phyloP scores from a whole-genome alignment of 2,329 filamentous ascomycete species.

The Talaromyces islandicus region DNA sequence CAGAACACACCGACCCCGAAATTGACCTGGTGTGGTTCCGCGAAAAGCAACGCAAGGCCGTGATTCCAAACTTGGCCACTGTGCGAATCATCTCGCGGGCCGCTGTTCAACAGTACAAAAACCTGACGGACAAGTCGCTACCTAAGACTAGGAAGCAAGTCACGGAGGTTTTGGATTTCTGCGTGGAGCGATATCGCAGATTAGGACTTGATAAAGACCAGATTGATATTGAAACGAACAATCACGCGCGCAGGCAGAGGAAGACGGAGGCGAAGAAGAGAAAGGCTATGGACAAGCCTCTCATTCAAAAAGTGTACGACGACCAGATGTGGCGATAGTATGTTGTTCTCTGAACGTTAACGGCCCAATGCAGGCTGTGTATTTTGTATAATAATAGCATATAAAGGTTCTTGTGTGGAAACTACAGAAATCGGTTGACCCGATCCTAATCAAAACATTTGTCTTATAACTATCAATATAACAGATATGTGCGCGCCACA shows the following conservation, averaged over 20 bases:
- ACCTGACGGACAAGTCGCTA: background rate
- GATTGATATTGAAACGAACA: conserved; percentile 29
- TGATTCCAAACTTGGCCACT: conserved; percentile 28
- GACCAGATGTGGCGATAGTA: background rate
- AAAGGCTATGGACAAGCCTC: background rate
- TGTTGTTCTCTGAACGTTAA: background rate
- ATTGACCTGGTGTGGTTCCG: conserved; percentile 21
- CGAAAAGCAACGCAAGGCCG: conserved; percentile 21
- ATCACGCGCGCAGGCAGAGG: conserved; percentile 15
- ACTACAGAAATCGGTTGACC: background rate
- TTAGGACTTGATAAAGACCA: conserved; percentile 23
- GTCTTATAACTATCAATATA: background rate
- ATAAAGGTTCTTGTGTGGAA: background rate
- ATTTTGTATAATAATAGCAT: background rate
- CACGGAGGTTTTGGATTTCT: conserved; percentile 25
- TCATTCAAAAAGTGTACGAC: conserved; percentile 5
- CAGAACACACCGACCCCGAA: conserved; percentile 17
- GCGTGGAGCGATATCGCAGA: conserved; percentile 24
- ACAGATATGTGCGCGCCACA: too few species aligned
- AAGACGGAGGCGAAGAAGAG: conserved; percentile 3
- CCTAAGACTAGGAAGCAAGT: background rate
- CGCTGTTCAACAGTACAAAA: conserved; percentile 24
- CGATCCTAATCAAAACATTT: background rate
- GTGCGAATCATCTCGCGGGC: conserved; percentile 31
- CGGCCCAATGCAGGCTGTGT: background rate